These are phyloP conservation scores for Fragaria vesca DNA, from an alignment of 306 rosid genomes.

Conservation along the genomic window DNA sequence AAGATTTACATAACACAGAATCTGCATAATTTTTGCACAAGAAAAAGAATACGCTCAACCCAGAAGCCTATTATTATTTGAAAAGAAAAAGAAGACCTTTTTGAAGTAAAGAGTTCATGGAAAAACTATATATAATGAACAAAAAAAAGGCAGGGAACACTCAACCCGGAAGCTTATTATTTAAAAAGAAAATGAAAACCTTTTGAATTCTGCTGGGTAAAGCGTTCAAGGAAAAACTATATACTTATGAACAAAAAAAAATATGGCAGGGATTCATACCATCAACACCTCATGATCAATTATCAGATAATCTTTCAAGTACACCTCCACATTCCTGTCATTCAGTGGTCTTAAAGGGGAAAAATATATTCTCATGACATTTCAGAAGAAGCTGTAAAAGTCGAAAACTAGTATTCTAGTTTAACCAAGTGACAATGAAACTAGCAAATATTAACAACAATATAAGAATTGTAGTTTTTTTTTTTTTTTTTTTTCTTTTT, in stretches of 20 bases:
- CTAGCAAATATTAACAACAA: background rate
- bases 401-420: background rate
- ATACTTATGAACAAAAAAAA: background rate
- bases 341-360: background rate
- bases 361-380: background rate
- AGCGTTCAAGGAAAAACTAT: slow-evolving; percentile 2
- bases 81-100: background rate
- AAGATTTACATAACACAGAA: slow-evolving; percentile 14
- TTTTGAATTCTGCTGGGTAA: background rate
- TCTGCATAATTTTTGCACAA: slow-evolving; percentile 14
- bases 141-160: background rate
- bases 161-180: background rate
- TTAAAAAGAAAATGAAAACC: background rate
- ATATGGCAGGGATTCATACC: slow-evolving; percentile 17
- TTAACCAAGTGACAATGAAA: background rate
- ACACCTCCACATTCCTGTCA: slow-evolving; percentile 14
- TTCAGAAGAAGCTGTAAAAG: slow-evolving; percentile 1
- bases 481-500: background rate
- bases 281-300: slow-evolving; percentile 9
- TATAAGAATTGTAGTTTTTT: background rate
- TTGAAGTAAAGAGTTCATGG: background rate
- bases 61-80: background rate
- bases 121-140: background rate
- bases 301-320: slow-evolving; percentile 15
- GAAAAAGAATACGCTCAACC: background rate